These are phyloP conservation scores for Calcarisporium arbuscula DNA, from an alignment of 2,329 filamentous ascomycete species.

Conservation along the genomic window DNA sequence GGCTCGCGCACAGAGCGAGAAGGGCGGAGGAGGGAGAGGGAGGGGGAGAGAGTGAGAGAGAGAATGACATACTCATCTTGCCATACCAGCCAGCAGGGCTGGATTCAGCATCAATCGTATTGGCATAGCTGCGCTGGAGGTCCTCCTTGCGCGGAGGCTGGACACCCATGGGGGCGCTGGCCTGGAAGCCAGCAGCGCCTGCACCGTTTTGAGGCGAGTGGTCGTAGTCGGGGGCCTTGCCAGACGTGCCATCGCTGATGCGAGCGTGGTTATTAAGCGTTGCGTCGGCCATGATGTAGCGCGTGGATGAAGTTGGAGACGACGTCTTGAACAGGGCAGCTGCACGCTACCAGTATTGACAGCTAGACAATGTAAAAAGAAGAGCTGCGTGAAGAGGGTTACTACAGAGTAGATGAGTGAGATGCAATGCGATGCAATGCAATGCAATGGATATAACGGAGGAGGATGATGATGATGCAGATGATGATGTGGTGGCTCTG, in stretches of 20 bases:
- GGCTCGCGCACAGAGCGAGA: background rate
- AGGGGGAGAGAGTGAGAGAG: background rate
- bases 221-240: constrained; percentile 19
- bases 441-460: no score
- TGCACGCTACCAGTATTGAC: no score
- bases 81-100: constrained; percentile 84
- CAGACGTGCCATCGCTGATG: constrained; percentile 22
- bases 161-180: constrained; percentile 58
- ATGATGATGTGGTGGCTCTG: no score
- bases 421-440: no score
- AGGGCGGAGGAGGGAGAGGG: background rate
- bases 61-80: constrained; percentile 59
- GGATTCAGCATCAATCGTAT: constrained; percentile 56
- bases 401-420: no score
- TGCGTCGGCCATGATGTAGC: no score
- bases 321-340: no score
- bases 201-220: constrained; percentile 3
- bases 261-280: no score
- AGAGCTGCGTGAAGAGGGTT: no score
- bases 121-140: constrained; percentile 75
- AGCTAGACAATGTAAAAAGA: no score
- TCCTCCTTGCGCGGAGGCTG: constrained; percentile 77
- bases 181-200: constrained; percentile 37
- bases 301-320: no score
- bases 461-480: no score